Percentiles rank a stretch among this genome's conserved stretches.
Evolutionary conservation across 345 rosid genomes (phyloP).

Genomic region (Gossypium stocksii): DNA sequence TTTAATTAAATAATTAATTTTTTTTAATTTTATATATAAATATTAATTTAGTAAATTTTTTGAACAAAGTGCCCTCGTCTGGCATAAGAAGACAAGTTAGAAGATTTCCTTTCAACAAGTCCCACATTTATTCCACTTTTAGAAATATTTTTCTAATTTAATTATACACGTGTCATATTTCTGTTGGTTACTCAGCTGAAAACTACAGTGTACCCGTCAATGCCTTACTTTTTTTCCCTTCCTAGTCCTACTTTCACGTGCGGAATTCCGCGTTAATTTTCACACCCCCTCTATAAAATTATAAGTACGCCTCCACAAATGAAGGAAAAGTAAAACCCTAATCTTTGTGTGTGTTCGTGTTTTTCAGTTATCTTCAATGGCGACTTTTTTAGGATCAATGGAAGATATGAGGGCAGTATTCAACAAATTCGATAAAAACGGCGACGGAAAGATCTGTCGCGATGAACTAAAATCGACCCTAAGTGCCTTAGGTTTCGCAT

Average conservation of each 20-base stretch:
- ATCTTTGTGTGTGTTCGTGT: neutral
- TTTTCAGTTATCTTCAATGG: constrained; percentile 3
- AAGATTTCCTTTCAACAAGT: no score
- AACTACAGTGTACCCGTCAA: no score
- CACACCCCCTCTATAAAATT: neutral
- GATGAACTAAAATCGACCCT: constrained; percentile 61
- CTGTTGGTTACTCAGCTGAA: no score
- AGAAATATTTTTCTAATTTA: no score
- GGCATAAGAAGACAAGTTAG: no score
- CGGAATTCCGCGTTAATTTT: neutral
- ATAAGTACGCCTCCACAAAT: neutral
- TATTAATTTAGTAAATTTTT: no score
- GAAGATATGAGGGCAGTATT: constrained; percentile 56
- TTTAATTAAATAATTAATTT: no score
- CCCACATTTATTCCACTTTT: no score
- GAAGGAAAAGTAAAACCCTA: neutral
- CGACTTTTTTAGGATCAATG: constrained; percentile 31
- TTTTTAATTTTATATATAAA: no score
- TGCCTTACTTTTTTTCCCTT: no score
- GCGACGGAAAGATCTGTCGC: constrained; percentile 81
- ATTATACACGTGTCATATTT: no score
- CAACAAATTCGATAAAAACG: constrained; percentile 72
- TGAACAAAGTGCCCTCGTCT: no score
- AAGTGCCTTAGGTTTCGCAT: constrained; percentile 40
- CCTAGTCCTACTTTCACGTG: neutral